phyloP scores from a whole-genome alignment of 345 rosid species.

The Turnera subulata region DNA sequence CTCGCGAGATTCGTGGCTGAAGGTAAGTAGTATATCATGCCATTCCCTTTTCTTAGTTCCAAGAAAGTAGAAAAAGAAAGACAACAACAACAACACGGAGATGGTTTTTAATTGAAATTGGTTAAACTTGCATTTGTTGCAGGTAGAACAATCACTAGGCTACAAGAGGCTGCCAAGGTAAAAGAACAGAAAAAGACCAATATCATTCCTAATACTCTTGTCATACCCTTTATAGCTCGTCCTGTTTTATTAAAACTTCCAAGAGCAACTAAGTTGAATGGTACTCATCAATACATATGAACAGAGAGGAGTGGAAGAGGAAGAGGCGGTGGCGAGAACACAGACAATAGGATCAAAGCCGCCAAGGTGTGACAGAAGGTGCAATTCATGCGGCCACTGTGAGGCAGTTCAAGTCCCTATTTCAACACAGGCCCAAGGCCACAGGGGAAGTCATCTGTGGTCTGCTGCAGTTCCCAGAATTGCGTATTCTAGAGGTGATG shows the following conservation, averaged over 20 bases:
- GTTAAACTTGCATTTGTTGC: slow-evolving; percentile 12
- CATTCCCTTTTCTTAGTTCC: neutral
- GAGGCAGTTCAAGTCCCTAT: slow-evolving; percentile 66
- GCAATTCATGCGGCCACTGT: slow-evolving; percentile 47
- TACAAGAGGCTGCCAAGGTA: slow-evolving; percentile 28
- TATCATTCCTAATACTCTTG: neutral
- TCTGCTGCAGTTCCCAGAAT: slow-evolving; percentile 19
- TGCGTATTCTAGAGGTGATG: slow-evolving; percentile 45
- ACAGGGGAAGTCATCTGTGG: slow-evolving; percentile 11
- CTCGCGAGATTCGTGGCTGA: slow-evolving; percentile 28
- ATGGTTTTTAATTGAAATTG: neutral
- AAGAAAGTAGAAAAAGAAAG: neutral
- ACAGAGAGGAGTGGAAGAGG: slow-evolving; percentile 5
- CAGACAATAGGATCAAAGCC: slow-evolving; percentile 57
- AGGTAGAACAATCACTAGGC: slow-evolving; percentile 34
- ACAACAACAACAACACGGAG: neutral
- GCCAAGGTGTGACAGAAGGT: slow-evolving; percentile 55
- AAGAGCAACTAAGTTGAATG: neutral
- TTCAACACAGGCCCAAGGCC: slow-evolving; percentile 22
- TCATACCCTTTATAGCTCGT: neutral
- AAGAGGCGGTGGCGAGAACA: slow-evolving; percentile 22
- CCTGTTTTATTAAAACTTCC: neutral
- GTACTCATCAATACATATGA: neutral
- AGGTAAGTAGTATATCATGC: slow-evolving; percentile 20
- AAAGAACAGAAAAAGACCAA: neutral